Base-by-base conservation (phyloP, 495 filamentous ascomycete genomes). In the Aspergillus taichungensis region DNA sequence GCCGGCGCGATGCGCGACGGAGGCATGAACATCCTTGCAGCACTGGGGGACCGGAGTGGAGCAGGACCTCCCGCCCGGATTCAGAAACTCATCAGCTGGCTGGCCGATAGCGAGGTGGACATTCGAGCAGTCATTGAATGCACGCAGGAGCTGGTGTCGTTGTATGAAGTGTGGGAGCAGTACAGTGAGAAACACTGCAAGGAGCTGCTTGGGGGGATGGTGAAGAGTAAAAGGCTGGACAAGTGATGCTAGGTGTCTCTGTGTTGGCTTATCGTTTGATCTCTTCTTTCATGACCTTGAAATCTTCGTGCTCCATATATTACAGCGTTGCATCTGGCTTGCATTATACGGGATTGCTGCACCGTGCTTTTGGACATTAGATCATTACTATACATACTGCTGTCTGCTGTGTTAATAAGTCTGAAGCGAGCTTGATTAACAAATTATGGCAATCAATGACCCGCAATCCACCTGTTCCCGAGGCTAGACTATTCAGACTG, bases 111-210 rank as follows among this genome's bases (percentile, higher is more conserved):
- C 55, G 85, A 84, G 51, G 78, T 97, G 30, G 91, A 97, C 60
- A 87, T 97, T 59, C 86, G 86, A 63, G 87, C 82, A 13, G 82
- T 95, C 57, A 83, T 95, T 36, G 91, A 97, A 56, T 91, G 85
- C 63, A 88, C 86, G 0, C 92, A 98, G 65, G 94, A 97, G 68
- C 76, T 97, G 41, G 88, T 98, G 34, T 94, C 88, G 4, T 76
- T 98, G 49, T 98, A 97, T 64, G 89, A 95, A 62, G 76, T 87
- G 30, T 88, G 88, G 73, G 92, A 98, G 59, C 74, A 80, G 54
- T 95, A 91, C 55, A 87, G 80, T 50, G 90, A 97, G 55, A 91
- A 92, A 64, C 67, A 68, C 12, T 85, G 80, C 54, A 85, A 82
- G 59, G 84, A 87, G 47, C 73, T 85, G 47, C 82, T 98, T 52